Base-by-base conservation (phyloP, 192 early-diverging fungal species). In the Gonapodya prolifera region DNA sequence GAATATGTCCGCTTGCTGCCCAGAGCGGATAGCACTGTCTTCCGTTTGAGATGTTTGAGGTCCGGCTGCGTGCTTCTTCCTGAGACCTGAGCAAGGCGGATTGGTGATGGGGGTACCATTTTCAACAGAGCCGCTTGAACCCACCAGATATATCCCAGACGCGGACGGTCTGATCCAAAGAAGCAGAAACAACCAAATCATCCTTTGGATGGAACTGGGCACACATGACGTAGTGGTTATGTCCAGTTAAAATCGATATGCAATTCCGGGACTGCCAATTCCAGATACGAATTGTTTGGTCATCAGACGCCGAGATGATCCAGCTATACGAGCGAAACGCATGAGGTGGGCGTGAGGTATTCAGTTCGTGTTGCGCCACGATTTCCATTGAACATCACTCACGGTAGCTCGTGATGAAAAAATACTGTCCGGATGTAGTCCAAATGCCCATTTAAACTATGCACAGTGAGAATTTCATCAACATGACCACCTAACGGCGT, bases 271-370 rank as follows among this genome's bases (percentile, higher is more conserved):
- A 96, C 83, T 99, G 98, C 98, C 98, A 99, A 87, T 99, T 99
- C 98, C 98, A 99, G 76, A 99, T 98, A 73, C 98, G 93, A 79
- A 98, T 96, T 2, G 98, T 98, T 81, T 99, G 96, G 84, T 99
- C 98, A 80, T 99, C 98, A 2, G 95, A 96, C 75, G 93, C 92
- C 77, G 88, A 91, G 78, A 98, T 91, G 75, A 99, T 98, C 98
- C 98, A 99, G 45, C 45, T 61, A 61, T n/a, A n/a, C 8, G 8
- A 61, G 23, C 45, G 23, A 61, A 61, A n/a, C n/a, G n/a, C n/a
- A n/a, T 61, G 45, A 61, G 45, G 45, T 16, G 45, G 45, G n/a
- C n/a, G n/a, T n/a, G n/a, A n/a, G n/a, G n/a, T n/a, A n/a, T n/a
- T n/a, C n/a, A n/a, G n/a, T n/a, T n/a, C n/a, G n/a, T n/a, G n/a